Evolutionary conservation across 768 basidiomycete genomes (phyloP), one percentile per base, ranked within the genome.

Genomic region (Dentipellis sp.): DNA sequence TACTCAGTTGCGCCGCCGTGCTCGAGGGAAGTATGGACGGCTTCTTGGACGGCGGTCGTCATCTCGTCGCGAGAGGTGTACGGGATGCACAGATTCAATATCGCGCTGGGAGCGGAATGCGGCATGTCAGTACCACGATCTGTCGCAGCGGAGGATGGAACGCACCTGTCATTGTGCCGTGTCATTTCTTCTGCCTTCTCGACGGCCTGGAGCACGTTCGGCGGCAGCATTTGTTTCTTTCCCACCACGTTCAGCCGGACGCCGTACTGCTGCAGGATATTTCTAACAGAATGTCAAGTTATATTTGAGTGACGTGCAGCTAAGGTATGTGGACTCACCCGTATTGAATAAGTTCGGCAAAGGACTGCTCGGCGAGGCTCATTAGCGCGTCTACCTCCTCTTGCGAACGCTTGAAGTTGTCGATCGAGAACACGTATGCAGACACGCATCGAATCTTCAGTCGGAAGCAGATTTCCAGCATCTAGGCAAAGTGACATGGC

Each of bases 371-470:
- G 0, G 89, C 88, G 50, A 99, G 69, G n/a, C 73, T 68, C 92
- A 99, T 93, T 62, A 98, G 76, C 2, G 83, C 82, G 22, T 87
- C 82, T 1, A 99, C 92, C 68, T 99, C 97, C 4, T 86, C 85
- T 54, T 80, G 74, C 0, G 87, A 78, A 19, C 97, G 80, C 59
- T 90, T 90, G 73, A 98, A 98, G 72, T 98, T 99, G 64, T 98
- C 95, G 58, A 98, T 93, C 1, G 94, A 82, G 70, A 99, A 99
- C n/a, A 93, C 92, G 64, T 95, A 99, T n/a, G 87, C 90, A 2
- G 91, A 86, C 22, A 98, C 93, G 58, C 88, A 92, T 57, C 74
- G 78, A 50, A 99, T 78, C 11, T 82, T 73, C n/a, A 99, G 77
- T 1, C 78, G 74, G 19, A 95, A 72, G 63, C 94, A 94, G 29